Base-by-base conservation (phyloP, 495 filamentous ascomycete species). In the Neurospora cerealis region DNA sequence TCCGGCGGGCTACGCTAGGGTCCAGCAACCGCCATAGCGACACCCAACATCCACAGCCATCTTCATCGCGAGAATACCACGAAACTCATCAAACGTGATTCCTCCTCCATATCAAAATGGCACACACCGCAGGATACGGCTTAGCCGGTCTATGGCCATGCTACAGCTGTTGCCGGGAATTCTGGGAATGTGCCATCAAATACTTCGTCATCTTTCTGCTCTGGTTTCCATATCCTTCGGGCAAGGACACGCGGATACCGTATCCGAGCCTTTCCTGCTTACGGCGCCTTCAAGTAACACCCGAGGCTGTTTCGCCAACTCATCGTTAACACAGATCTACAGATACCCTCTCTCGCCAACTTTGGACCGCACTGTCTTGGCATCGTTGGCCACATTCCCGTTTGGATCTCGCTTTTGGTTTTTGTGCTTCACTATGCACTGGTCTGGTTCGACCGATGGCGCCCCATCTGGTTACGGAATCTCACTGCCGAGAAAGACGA, bases 301-400 rank as follows among this genome's bases (percentile, higher is more conserved):
- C n/a, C 54, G 15, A 66, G 34, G n/a, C 24, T 39, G 38, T 70
- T 42, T 36, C 24, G 21, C 28, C 17, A 21, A 34, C 38, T 6
- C 17, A 69, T 70, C 44, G 15, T 37, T 71, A 21, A 73, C 71
- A 39, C 46, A 48, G 60, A 5, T 32, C 41, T 38, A 15, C 73
- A 82, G 81, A 77, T 79, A 66, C 80, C 81, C 13, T 77, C 79
- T 10, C 70, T 73, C 17, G 81, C 74, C 8, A 72, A 74, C 19
- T 77, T 81, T 70, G 75, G 75, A 28, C 77, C 77, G 21, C 74
- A 78, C 71, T 82, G 80, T 44, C 77, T 79, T 54, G 80, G 78
- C 1, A 21, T 79, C 37, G 60, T 82, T 17, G 79, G 74, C 39
- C 77, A 80, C 46, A 39, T 81, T 60, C 81, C 81, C 2, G 40